A percentile compares a stretch with the other conserved stretches of the same genome.
Evolutionary conservation across 1,284 basidiomycete genomes (phyloP).

Genomic region (Ustilago xerochloae): DNA sequence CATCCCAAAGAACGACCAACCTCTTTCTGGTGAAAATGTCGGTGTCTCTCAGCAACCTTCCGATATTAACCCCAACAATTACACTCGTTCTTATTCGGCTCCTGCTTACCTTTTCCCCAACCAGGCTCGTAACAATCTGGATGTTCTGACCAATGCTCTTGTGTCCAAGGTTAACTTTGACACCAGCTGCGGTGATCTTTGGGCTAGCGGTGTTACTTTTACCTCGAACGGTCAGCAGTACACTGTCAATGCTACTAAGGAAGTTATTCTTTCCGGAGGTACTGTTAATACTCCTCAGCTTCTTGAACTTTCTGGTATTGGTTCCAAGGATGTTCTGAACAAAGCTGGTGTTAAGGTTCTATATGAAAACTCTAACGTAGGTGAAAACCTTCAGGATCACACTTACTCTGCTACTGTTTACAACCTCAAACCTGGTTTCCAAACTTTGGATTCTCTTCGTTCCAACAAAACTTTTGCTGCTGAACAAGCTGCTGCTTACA

Average conservation of each 20-base stretch:
- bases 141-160: constrained; percentile 53
- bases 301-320: constrained; percentile 72
- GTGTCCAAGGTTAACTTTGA: constrained; percentile 57
- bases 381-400: constrained; percentile 72
- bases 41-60: constrained; percentile 61
- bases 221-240: constrained; percentile 42
- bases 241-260: constrained; percentile 51
- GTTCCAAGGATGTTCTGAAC: constrained; percentile 69
- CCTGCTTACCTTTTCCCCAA: constrained; percentile 62
- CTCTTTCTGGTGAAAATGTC: constrained; percentile 59
- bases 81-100: constrained; percentile 62
- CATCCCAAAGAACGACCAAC: constrained; percentile 51
- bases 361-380: constrained; percentile 64
- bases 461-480: constrained; percentile 56
- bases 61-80: constrained; percentile 60
- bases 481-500: constrained; percentile 52
- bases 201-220: constrained; percentile 53
- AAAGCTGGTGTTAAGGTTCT: constrained; percentile 65
- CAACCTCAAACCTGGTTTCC: constrained; percentile 54
- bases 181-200: constrained; percentile 16
- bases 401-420: constrained; percentile 59
- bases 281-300: constrained; percentile 69
- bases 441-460: constrained; percentile 58
- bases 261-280: constrained; percentile 62
- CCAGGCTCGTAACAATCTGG: constrained; percentile 51